Evolutionary conservation across 495 filamentous ascomycete species (phyloP).

Genomic region (Cryomyces minteri): DNA sequence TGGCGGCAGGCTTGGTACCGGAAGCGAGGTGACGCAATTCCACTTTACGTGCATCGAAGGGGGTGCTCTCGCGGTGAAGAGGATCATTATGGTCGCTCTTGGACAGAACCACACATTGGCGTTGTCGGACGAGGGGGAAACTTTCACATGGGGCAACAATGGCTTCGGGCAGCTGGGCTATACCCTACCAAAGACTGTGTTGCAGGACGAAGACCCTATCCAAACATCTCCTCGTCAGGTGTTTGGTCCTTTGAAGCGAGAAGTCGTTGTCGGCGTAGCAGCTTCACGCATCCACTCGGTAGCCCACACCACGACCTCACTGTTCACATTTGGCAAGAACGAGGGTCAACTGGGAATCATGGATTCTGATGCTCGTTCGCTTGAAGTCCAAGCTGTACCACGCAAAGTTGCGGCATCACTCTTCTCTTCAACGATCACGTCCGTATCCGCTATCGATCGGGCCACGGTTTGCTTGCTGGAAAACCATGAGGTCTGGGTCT

Average conservation of each 20-base stretch:
- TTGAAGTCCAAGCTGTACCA: conserved; percentile 63
- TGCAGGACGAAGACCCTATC: conserved; percentile 56
- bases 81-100: conserved; percentile 52
- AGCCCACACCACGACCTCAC: conserved; percentile 57
- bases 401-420: conserved; percentile 76
- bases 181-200: conserved; percentile 31
- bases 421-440: conserved; percentile 56
- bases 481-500: conserved; percentile 77
- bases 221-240: conserved; percentile 71
- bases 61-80: conserved; percentile 49
- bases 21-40: conserved; percentile 76
- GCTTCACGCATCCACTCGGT: conserved; percentile 89
- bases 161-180: conserved; percentile 77
- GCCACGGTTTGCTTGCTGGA: conserved; percentile 75
- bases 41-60: conserved; percentile 63
- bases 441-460: conserved; percentile 76
- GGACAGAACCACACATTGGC: conserved; percentile 87
- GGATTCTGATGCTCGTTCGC: conserved; percentile 81
- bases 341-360: conserved; percentile 86
- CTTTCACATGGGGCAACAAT: conserved; percentile 90
- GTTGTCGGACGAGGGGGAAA: conserved; percentile 58
- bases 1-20: conserved; percentile 76
- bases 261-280: conserved; percentile 61
- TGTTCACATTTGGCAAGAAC: conserved; percentile 94
- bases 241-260: conserved; percentile 77